These are phyloP conservation scores for Quercus lobata DNA, from an alignment of 331 rosid genomes.

Conservation along the genomic window DNA sequence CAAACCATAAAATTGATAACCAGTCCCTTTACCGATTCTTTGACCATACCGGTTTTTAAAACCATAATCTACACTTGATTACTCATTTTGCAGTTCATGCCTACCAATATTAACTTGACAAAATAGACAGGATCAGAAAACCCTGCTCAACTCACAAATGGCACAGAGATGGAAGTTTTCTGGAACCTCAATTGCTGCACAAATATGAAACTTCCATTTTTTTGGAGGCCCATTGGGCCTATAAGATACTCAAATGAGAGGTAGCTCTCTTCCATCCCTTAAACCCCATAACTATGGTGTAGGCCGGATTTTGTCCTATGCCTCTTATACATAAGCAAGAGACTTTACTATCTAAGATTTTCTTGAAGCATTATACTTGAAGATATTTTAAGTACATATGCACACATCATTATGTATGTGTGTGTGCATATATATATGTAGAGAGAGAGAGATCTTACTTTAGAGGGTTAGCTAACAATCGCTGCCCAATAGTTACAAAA, in stretches of 20 bases:
- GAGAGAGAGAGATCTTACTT: slow-evolving; percentile 46
- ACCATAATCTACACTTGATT: too few relatives aligned
- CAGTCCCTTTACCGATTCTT: too few relatives aligned
- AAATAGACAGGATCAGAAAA: neutral
- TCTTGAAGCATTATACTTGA: neutral
- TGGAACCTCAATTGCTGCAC: neutral
- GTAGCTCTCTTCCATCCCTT: neutral
- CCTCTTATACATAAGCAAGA: neutral
- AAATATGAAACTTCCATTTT: neutral
- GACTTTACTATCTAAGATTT: neutral
- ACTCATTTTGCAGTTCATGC: neutral
- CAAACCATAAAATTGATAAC: too few relatives aligned
- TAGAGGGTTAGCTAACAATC: slow-evolving; percentile 87
- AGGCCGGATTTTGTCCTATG: neutral
- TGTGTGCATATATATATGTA: too few relatives aligned
- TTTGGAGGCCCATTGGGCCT: neutral
- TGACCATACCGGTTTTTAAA: too few relatives aligned
- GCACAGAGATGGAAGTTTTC: neutral
- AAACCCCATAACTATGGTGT: neutral
- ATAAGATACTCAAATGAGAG: neutral
- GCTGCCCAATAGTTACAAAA: slow-evolving; percentile 96
- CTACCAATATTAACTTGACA: neutral
- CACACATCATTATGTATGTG: too few relatives aligned
- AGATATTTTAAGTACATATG: neutral
- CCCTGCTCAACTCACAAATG: neutral